These are phyloP conservation scores for Fusarium sterilihyphosum DNA, from an alignment of 2,329 filamentous ascomycete genomes.

Conservation along the genomic window DNA sequence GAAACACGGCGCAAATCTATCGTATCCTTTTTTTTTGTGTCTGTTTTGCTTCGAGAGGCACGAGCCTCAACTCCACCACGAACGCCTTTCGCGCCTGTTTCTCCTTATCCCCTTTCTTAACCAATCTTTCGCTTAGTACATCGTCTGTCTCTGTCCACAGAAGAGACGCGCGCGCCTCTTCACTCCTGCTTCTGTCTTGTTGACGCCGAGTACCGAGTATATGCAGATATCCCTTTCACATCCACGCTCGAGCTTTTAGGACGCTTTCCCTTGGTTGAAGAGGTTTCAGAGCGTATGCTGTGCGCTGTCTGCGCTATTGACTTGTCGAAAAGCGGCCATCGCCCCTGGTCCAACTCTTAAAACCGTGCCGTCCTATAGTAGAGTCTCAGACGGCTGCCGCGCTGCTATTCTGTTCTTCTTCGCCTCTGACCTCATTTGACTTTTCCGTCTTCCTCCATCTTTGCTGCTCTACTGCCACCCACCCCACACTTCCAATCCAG, in stretches of 20 bases:
- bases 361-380: slow-evolving; percentile 36
- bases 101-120: slow-evolving; percentile 24
- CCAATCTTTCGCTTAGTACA: slow-evolving; percentile 24
- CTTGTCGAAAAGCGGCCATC: slow-evolving; percentile 34
- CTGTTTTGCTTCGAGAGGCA: slow-evolving; percentile 28
- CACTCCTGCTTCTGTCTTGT: slow-evolving; percentile 6
- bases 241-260: slow-evolving; percentile 15
- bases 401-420: slow-evolving; percentile 39
- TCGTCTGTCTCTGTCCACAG: slow-evolving; percentile 10
- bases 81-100: slow-evolving; percentile 24
- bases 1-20: slow-evolving; percentile 36
- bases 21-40: slow-evolving; percentile 6
- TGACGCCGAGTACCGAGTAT: slow-evolving; percentile 28
- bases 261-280: slow-evolving; percentile 9
- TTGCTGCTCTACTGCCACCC: slow-evolving; percentile 40
- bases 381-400: slow-evolving; percentile 33
- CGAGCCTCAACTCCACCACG: slow-evolving; percentile 40
- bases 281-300: slow-evolving; percentile 19
- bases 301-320: slow-evolving; percentile 33
- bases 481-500: slow-evolving; percentile 42
- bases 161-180: slow-evolving; percentile 23
- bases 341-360: slow-evolving; percentile 35
- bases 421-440: slow-evolving; percentile 55
- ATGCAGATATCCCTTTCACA: slow-evolving; percentile 3
- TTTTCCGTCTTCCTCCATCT: slow-evolving; percentile 44